Conservation (phyloP, 345 rosid species). For the Melastoma malabathricum region DNA sequence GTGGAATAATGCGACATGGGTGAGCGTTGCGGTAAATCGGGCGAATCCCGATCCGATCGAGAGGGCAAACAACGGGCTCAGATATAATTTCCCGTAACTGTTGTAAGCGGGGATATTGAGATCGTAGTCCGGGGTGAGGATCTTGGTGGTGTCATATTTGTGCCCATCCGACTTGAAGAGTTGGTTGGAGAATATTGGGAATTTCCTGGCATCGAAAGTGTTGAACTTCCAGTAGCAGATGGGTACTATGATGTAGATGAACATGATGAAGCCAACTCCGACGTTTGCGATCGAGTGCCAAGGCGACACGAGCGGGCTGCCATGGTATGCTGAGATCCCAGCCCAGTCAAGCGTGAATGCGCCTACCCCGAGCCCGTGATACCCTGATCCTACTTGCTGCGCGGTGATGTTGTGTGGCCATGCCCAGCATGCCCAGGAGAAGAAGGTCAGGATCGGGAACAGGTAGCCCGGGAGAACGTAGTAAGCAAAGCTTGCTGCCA, state of each 20-base stretch:
- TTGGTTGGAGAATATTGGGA: constrained; percentile 79
- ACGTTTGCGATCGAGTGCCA: constrained; percentile 79
- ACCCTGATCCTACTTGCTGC: constrained; percentile 89
- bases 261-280: constrained; percentile 72
- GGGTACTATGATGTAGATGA: constrained; percentile 73
- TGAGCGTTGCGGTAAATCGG: constrained; percentile 76
- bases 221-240: constrained; percentile 83
- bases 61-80: constrained; percentile 84
- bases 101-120: constrained; percentile 57
- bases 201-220: constrained; percentile 70
- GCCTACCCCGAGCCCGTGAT: constrained; percentile 81
- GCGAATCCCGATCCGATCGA: constrained; percentile 89
- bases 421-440: constrained; percentile 91
- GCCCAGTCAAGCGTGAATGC: constrained; percentile 96
- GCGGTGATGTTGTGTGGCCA: constrained; percentile 82
- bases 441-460: constrained; percentile 67
- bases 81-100: constrained; percentile 73
- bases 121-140: constrained; percentile 59
- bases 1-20: constrained; percentile 85
- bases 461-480: constrained; percentile 76
- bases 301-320: constrained; percentile 79
- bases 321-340: constrained; percentile 82
- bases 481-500: constrained; percentile 60
- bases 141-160: constrained; percentile 68
- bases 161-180: constrained; percentile 57